Evolutionary conservation across 1,284 basidiomycete species (phyloP), one percentile per base, ranked within the genome.

Genomic region (Ustilago vetiveriae): DNA sequence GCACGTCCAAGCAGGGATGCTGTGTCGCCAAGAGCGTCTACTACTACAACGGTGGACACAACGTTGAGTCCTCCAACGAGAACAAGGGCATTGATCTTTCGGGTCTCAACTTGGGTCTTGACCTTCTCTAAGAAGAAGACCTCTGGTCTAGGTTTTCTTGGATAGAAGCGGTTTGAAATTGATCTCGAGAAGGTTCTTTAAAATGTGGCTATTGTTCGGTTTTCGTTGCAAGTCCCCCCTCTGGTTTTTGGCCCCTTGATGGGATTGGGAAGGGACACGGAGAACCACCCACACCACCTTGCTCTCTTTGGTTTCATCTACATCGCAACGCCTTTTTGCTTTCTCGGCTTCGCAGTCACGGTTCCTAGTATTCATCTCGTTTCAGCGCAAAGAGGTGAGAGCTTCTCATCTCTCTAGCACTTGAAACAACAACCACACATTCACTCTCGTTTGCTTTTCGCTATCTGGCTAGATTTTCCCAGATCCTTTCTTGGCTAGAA

Each of bases 1-100:
- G 68, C 63, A 51, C 36, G 3, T 17, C 49, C 24, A 52, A 41
- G 17, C 14, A 45, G 27, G 68, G 63, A 5, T 71, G 68, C 68
- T 71, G 68, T 22, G 63, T 66, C 14, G 5, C 33, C 54, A 54
- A 58, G 54, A 41, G 37, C 29, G 54, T 51, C n/a, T 65, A 60
- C 53, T 55, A 67, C 63, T 69, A 69, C 66, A 51, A 71, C 46
- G 68, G 68, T 29, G 68, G 68, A 11, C 52, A 71, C 68, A 71
- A 71, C 57, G 35, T 42, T 13, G 21, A 65, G 24, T 38, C 33
- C 2, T 39, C 42, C 50, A 66, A 62, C 63, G 43, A 47, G 35
- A 72, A 72, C 68, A 67, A 55, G 50, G 63, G 63, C 17, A 19
- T 66, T 13, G 63, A 72, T 23, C 51, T 63, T 16, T 49, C 47